phyloP scores from a whole-genome alignment of 2,329 filamentous ascomycete genomes.

The Cladosporium cucumerinum region DNA sequence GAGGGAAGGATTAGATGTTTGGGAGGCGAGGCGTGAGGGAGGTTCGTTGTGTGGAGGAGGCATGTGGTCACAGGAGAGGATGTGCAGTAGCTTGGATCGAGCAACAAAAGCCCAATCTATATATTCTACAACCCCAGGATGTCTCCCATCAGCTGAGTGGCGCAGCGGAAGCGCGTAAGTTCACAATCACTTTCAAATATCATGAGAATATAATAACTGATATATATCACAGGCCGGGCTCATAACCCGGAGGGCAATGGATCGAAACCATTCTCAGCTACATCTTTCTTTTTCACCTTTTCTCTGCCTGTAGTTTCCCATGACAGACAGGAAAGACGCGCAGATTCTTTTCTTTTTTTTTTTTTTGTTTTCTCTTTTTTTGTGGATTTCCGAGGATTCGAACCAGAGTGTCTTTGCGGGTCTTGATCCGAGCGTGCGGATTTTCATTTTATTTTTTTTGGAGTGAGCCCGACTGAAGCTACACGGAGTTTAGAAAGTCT shows the following conservation, averaged over 20 bases:
- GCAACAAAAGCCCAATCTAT: background rate
- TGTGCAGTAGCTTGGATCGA: background rate
- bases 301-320: background rate
- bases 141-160: background rate
- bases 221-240: background rate
- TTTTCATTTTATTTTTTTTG: no score
- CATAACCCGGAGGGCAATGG: slow-evolving; percentile 8
- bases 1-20: slow-evolving; percentile 65
- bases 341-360: no score
- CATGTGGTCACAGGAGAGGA: background rate
- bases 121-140: background rate
- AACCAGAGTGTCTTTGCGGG: background rate
- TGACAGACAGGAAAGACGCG: no score
- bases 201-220: background rate
- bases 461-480: no score
- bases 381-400: no score
- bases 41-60: background rate
- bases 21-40: background rate
- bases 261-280: slow-evolving; percentile 9
- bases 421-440: no score
- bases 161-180: slow-evolving; percentile 2
- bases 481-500: background rate
- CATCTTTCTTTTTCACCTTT: background rate
- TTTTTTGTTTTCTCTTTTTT: no score
- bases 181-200: background rate